Base-by-base conservation (phyloP, 306 rosid genomes). In the Prosopis cineraria region DNA sequence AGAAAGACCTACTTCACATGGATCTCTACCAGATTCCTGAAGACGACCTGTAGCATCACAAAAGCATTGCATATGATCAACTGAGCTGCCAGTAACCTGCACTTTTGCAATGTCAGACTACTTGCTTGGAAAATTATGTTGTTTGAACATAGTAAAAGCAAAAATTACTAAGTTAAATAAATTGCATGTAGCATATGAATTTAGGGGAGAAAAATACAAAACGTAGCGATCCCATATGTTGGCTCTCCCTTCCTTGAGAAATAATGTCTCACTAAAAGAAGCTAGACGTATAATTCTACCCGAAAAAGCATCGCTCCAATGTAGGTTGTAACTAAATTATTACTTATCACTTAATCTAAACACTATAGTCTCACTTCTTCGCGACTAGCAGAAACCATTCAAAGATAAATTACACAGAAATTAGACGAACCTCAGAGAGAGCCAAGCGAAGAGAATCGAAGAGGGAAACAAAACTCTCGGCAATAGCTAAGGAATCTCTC, bases 11-110 rank as follows among this genome's bases (percentile, higher is more conserved):
- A 45, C 43, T 72, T 70, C 65, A 14, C n/a, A 33, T 44, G n/a
- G 50, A 30, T 41, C 20, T 48, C 41, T 80, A 90, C 98, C 92
- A 17, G 97, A 93, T 88, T 95, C 97, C 70, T 95, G 99, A 85
- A 93, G 97, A 75, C 89, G 91, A 79, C 96, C 98, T 52, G 97
- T 85, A 1, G 98, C 98, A 25, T 95, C 96, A 67, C 81, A 60
- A 68, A 95, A 95, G 74, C 97, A 95, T 12, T 84, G 87, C 86
- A 95, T 86, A 75, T 95, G 98, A 77, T 89, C 89, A 39, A 92
- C 88, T 2, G 98, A 89, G 81, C 87, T 89, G 59, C 86, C 16
- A 19, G 97, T 92, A 22, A 87, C 89, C 92, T 90, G 62, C 74
- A 19, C 10, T 47, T 47, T 29, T 0, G 39, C 37, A 27, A 16